A percentile compares a stretch with the other conserved stretches of the same genome.
Conservation (phyloP, 1,284 basidiomycete species). For the Irpex sp. region DNA sequence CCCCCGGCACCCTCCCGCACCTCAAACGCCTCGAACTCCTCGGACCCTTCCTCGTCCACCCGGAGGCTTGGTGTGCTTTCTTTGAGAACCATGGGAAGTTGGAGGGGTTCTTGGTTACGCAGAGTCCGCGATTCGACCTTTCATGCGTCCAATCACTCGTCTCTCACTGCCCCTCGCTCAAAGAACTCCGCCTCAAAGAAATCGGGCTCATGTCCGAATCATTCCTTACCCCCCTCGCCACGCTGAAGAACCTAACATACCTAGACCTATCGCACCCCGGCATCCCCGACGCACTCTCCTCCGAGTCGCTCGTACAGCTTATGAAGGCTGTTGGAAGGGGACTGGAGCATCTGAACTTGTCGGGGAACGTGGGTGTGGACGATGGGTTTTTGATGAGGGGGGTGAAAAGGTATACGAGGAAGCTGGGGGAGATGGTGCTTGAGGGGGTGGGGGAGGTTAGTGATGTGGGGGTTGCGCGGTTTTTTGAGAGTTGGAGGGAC, state of each 20-base stretch:
- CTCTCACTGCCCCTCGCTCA: slow-evolving; percentile 33
- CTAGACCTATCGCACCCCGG: slow-evolving; percentile 47
- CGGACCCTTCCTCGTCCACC: slow-evolving; percentile 84
- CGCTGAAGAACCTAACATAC: slow-evolving; percentile 27
- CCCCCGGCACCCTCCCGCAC: slow-evolving; percentile 44
- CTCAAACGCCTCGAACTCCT: slow-evolving; percentile 77
- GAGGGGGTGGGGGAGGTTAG: slow-evolving; percentile 59
- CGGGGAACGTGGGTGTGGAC: slow-evolving; percentile 53
- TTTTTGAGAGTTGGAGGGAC: slow-evolving; percentile 47
- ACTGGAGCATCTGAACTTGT: slow-evolving; percentile 55
- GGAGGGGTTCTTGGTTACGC: slow-evolving; percentile 73
- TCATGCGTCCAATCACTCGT: slow-evolving; percentile 48
- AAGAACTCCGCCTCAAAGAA: slow-evolving; percentile 74
- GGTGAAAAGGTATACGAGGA: slow-evolving; percentile 30
- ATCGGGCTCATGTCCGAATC: slow-evolving; percentile 60
- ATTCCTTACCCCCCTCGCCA: no score
- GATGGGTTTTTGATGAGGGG: slow-evolving; percentile 54
- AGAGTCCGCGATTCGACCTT: slow-evolving; percentile 85
- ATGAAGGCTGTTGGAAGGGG: slow-evolving; percentile 36
- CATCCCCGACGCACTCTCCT: slow-evolving; percentile 30
- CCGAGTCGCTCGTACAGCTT: slow-evolving; percentile 44
- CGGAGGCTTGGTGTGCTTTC: slow-evolving; percentile 73
- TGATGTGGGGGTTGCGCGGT: slow-evolving; percentile 59
- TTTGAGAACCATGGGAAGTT: slow-evolving; percentile 60
- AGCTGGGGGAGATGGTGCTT: slow-evolving; percentile 55